Percentiles rank a stretch among this genome's conserved stretches.
Evolutionary conservation across 2,329 filamentous ascomycete species (phyloP).

Genomic region (Teratosphaeria zuluensis): DNA sequence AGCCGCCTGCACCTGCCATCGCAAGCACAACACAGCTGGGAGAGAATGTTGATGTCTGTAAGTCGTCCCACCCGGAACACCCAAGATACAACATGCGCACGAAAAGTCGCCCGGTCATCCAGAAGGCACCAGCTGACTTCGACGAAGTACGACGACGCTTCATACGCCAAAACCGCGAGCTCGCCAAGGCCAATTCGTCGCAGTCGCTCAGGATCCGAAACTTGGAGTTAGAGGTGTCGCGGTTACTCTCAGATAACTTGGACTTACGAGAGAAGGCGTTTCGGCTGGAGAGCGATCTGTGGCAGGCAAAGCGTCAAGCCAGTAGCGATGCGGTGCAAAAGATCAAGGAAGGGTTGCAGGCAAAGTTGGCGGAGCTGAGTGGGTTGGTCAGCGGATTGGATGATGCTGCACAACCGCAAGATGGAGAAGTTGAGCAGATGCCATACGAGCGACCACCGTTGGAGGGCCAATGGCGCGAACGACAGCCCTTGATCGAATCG

Average conservation of each 20-base stretch:
- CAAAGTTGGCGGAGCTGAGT: conserved; percentile 59
- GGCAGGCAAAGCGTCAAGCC: conserved; percentile 48
- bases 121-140: conserved; percentile 18
- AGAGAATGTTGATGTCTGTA: conserved; percentile 64
- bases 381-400: conserved; percentile 58
- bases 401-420: conserved; percentile 17
- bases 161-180: conserved; percentile 73
- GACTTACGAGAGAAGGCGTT: conserved; percentile 61
- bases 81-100: conserved; percentile 15
- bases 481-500: conserved; percentile 22
- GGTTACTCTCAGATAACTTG: conserved; percentile 70
- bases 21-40: conserved; percentile 15
- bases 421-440: neutral
- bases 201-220: conserved; percentile 68
- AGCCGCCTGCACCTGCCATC: conserved; percentile 40
- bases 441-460: conserved; percentile 10
- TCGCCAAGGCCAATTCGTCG: conserved; percentile 65
- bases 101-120: conserved; percentile 14
- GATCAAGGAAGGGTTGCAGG: conserved; percentile 62
- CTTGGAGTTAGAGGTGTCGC: conserved; percentile 65
- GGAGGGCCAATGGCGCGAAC: conserved; percentile 20
- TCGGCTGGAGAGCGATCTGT: conserved; percentile 55
- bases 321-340: conserved; percentile 55
- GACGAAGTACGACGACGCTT: conserved; percentile 65
- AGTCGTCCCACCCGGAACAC: conserved; percentile 28